A percentile compares a stretch with the other conserved stretches of the same genome.
phyloP scores from a whole-genome alignment of 2,329 filamentous ascomycete species.

The Colletotrichum sp. region DNA sequence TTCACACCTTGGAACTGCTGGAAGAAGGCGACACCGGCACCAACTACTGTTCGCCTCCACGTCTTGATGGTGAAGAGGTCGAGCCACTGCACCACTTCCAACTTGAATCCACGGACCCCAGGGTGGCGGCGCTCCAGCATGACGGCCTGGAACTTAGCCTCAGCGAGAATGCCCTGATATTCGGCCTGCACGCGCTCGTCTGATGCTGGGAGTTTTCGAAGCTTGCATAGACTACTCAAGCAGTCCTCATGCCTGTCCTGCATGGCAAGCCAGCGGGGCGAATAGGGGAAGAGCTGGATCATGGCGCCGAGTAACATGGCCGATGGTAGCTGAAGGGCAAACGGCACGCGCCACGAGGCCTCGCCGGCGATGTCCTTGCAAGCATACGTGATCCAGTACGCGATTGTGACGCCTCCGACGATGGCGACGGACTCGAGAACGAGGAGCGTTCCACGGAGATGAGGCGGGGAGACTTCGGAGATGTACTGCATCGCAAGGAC shows the following conservation, averaged over 20 bases:
- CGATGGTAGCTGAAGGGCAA: conserved; percentile 49
- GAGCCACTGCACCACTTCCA: conserved; percentile 49
- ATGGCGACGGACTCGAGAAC: conserved; percentile 57
- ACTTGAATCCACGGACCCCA: conserved; percentile 37
- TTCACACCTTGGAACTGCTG: conserved; percentile 21
- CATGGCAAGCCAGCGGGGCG: conserved; percentile 49
- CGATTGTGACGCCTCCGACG: conserved; percentile 56
- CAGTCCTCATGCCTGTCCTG: conserved; percentile 41
- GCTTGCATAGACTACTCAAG: conserved; percentile 37
- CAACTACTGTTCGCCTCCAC: conserved; percentile 46
- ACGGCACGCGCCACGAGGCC: conserved; percentile 50
- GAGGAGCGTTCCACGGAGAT: conserved; percentile 45
- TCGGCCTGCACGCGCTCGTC: conserved; percentile 51
- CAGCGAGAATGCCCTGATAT: conserved; percentile 53
- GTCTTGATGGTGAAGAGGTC: conserved; percentile 52
- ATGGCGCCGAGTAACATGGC: conserved; percentile 41
- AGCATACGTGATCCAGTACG: conserved; percentile 61
- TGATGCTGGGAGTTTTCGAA: conserved; percentile 44
- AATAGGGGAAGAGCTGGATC: conserved; percentile 50
- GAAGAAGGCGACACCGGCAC: conserved; percentile 31
- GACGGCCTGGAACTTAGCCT: conserved; percentile 50
- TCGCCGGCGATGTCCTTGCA: conserved; percentile 47
- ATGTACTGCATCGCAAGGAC: conserved; percentile 32
- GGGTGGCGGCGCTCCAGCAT: conserved; percentile 40
- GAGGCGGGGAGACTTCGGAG: conserved; percentile 38